A percentile compares a stretch with the other conserved stretches of the same genome.
These are phyloP conservation scores for Triglochin maritima DNA, from an alignment of 106 monocot species.

Conservation along the genomic window DNA sequence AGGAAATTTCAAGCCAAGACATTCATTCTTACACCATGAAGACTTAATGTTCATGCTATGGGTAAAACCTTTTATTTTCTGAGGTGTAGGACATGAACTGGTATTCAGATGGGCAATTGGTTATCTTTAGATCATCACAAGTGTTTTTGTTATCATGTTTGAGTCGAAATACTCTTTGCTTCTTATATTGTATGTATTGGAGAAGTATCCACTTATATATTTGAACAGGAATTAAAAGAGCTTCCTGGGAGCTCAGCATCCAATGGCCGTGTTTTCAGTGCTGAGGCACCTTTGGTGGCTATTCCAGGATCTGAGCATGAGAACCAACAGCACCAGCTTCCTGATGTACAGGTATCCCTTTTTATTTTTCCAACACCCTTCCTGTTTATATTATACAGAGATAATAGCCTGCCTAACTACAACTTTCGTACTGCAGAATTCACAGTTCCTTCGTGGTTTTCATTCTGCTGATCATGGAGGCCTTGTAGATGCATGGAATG, in stretches of 20 bases:
- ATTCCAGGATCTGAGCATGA: conserved; percentile 62
- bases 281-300: conserved; percentile 34
- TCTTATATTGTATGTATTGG: not conserved
- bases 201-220: not conserved
- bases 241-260: conserved; percentile 51
- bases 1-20: no score
- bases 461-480: conserved; percentile 30
- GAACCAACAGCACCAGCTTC: conserved; percentile 36
- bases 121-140: not conserved
- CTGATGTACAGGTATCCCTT: conserved; percentile 30
- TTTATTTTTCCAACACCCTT: not conserved
- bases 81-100: not conserved
- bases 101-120: not conserved
- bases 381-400: conserved; percentile 2
- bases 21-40: no score
- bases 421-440: conserved; percentile 25
- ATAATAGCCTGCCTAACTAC: not conserved
- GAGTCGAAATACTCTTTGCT: not conserved
- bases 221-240: conserved; percentile 42
- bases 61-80: not conserved
- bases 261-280: conserved; percentile 18
- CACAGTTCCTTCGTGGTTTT: conserved; percentile 40
- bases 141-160: not conserved
- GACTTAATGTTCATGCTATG: no score
- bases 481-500: conserved; percentile 49